These are phyloP conservation scores for Trichophyton mentagrophytes DNA, from an alignment of 2,329 filamentous ascomycete species.

Conservation along the genomic window DNA sequence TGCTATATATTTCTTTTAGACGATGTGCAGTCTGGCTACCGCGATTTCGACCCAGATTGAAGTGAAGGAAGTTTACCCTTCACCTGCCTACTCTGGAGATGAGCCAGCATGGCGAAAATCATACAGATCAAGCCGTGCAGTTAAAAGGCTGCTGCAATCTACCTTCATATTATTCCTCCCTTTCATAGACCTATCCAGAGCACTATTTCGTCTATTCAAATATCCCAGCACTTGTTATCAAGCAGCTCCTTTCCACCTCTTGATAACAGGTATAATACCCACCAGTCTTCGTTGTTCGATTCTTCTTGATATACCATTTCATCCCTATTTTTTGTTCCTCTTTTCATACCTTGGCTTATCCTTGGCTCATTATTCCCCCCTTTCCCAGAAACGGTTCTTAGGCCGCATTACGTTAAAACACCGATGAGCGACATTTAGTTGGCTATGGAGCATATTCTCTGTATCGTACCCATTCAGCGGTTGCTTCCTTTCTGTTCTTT, in stretches of 20 bases:
- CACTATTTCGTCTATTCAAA: not conserved
- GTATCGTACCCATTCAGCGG: not conserved
- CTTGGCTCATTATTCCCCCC: not conserved
- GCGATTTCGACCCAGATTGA: not conserved
- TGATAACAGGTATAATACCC: not conserved
- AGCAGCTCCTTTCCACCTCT: not conserved
- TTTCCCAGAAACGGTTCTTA: not conserved
- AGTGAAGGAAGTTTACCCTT: not conserved
- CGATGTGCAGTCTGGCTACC: not conserved
- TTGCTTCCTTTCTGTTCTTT: not conserved
- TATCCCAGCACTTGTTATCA: not conserved
- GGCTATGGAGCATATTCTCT: not conserved
- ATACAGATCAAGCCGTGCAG: not conserved
- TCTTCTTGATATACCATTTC: constrained; percentile 2
- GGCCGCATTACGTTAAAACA: not conserved
- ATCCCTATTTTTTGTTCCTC: not conserved
- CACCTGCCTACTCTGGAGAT: not conserved
- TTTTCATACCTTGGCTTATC: not conserved
- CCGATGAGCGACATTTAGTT: not conserved
- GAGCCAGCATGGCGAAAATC: not conserved
- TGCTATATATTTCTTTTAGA: not conserved
- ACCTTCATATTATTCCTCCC: not conserved
- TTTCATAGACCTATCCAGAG: not conserved
- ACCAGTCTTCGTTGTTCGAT: not conserved
- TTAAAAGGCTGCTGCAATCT: not conserved